A percentile compares a stretch with the other conserved stretches of the same genome.
Evolutionary conservation across 805 yeast species (phyloP).

Genomic region (Ogataea degrootiae): DNA sequence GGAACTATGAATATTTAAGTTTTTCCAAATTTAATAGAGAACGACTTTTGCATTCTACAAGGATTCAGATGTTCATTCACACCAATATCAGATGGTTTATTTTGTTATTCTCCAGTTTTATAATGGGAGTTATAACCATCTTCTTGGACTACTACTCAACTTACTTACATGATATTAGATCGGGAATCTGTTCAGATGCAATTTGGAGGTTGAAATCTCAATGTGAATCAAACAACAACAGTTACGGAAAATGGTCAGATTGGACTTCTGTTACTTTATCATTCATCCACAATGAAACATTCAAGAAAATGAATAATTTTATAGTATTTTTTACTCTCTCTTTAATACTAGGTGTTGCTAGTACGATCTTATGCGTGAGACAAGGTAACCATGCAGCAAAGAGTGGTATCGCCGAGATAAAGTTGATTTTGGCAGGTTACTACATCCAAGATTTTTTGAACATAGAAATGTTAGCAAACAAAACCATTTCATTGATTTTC

Average conservation of each 20-base stretch:
- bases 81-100: slow-evolving; percentile 43
- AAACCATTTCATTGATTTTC: slow-evolving; percentile 53
- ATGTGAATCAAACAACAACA: slow-evolving; percentile 18
- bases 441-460: slow-evolving; percentile 51
- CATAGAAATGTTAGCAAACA: slow-evolving; percentile 45
- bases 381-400: slow-evolving; percentile 36
- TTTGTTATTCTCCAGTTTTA: slow-evolving; percentile 39
- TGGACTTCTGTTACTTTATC: slow-evolving; percentile 32
- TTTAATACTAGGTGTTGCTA: slow-evolving; percentile 33
- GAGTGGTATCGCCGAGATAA: slow-evolving; percentile 74
- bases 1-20: slow-evolving; percentile 41
- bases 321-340: slow-evolving; percentile 36
- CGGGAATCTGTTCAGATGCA: slow-evolving; percentile 43
- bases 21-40: slow-evolving; percentile 10
- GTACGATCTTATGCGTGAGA: slow-evolving; percentile 28
- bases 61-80: slow-evolving; percentile 9
- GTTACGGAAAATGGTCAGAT: slow-evolving; percentile 17
- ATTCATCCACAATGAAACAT: slow-evolving; percentile 21
- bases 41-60: neutral
- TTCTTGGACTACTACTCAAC: slow-evolving; percentile 45
- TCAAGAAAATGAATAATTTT: slow-evolving; percentile 25
- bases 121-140: slow-evolving; percentile 46
- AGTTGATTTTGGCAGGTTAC: slow-evolving; percentile 63
- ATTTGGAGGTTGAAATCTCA: slow-evolving; percentile 25
- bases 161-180: slow-evolving; percentile 47